Evolutionary conservation across 2,329 filamentous ascomycete species (phyloP).

Genomic region (Pestalotiopsis fici): DNA sequence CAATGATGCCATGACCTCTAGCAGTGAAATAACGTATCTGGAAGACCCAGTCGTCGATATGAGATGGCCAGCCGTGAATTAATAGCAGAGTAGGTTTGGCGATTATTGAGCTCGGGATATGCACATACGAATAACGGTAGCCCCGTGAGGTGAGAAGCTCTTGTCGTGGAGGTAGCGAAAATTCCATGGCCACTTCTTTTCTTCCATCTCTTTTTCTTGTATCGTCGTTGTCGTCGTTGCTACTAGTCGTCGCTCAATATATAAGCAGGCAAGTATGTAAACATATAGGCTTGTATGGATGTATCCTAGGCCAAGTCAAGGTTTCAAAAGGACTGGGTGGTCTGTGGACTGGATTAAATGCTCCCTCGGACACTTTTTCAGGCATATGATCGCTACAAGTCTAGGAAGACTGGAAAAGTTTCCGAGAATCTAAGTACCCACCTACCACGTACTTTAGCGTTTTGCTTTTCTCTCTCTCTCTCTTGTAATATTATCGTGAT

Average conservation of each 20-base stretch:
- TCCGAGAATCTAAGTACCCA: not conserved
- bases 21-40: constrained; percentile 26
- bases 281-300: not conserved
- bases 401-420: not conserved
- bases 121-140: constrained; percentile 9
- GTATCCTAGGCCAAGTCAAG: not conserved
- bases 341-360: not conserved
- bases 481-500: not conserved
- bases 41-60: constrained; percentile 12
- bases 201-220: too few relatives aligned
- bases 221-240: too few relatives aligned
- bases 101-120: not conserved
- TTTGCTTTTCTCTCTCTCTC: too few relatives aligned
- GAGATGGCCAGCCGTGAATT: constrained; percentile 11
- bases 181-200: not conserved
- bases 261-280: too few relatives aligned
- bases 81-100: constrained; percentile 5
- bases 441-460: not conserved
- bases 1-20: constrained; percentile 30
- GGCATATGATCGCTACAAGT: not conserved
- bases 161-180: not conserved
- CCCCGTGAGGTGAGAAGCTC: constrained; percentile 26
- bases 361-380: not conserved
- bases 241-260: not conserved
- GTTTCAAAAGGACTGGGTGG: not conserved